Base-by-base conservation (phyloP, 352 stramenopile genomes). In the Globisporangium spinosum region DNA sequence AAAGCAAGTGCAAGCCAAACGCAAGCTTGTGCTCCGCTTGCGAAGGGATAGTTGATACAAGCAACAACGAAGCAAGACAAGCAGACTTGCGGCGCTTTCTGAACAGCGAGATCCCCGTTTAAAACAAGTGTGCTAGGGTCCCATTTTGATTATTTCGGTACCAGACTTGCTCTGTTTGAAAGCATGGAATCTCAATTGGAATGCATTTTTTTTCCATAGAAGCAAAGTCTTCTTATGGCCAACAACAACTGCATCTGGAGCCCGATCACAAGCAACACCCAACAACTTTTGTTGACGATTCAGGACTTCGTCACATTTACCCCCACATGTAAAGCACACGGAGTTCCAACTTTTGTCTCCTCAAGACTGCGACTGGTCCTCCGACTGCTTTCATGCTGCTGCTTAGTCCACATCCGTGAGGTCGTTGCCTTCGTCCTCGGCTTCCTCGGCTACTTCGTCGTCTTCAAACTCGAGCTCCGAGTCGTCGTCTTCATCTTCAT, bases 381-480 rank as follows among this genome's bases (percentile, higher is more conserved):
- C 22, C 43, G 1, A n/a, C 15, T 51, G 43, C 17, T 51, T 51
- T 51, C 43, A 7, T 40, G 12, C 23, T 45, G 38, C 23, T 45
- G 38, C 23, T 45, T 61, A 29, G 13, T 60, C 23, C 34, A 63
- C 7, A 22, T 55, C 55, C 10, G 22, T n/a, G 17, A 55, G 45
- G 25, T 49, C 8, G 17, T 49, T 57, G 25, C 53, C 29, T 8
- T 49, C n/a, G 45, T n/a, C n/a, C 3, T 17, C 54, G 13, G 5
- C 22, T 17, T 58, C 17, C 13, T 67, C 40, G 15, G 29, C 49
- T 0, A 75, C 51, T 15, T 74, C 69, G 45, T 67, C 65, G 35
- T 73, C 67, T 15, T 62, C 64, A 17, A 38, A 45, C 17, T 74
- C 70, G 3, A 51, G 22, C 45, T 61, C 45, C 23, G 34, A 32